phyloP scores from a whole-genome alignment of 257 asterid species.

The Solanum ossicruentum region DNA sequence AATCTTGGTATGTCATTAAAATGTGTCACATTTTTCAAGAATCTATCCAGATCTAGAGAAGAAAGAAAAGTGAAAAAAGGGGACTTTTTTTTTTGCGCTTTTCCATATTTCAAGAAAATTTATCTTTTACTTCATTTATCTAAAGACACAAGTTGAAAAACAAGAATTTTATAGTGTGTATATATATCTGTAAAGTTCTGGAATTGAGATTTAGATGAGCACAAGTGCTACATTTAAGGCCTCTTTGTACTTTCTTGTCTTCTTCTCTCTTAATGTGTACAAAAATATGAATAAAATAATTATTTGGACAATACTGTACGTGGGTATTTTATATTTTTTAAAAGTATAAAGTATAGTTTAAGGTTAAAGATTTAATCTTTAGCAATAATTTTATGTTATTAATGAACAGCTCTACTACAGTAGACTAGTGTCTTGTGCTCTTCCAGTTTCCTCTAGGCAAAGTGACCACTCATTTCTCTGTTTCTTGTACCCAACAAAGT shows the following conservation, averaged over 20 bases:
- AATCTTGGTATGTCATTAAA: background rate
- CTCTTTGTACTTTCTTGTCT: background rate
- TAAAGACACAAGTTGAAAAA: background rate
- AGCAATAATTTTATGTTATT: background rate
- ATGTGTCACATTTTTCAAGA: background rate
- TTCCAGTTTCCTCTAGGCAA: constrained; percentile 2
- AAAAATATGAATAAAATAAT: background rate
- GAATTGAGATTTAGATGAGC: background rate
- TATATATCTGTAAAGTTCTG: background rate
- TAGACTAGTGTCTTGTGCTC: background rate
- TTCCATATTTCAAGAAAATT: background rate
- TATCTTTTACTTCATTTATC: background rate
- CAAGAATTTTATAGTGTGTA: background rate
- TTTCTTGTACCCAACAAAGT: background rate
- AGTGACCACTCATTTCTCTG: background rate
- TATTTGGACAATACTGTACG: background rate
- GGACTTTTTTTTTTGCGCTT: background rate
- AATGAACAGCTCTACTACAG: background rate
- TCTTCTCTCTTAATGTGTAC: background rate
- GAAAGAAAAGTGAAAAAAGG: background rate
- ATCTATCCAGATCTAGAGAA: background rate
- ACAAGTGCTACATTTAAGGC: background rate
- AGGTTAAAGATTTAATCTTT: background rate
- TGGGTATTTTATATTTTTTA: background rate
- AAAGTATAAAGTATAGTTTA: background rate